Base-by-base conservation (phyloP, 805 yeast species). In the Zygosaccharomyces gambellarensis region DNA sequence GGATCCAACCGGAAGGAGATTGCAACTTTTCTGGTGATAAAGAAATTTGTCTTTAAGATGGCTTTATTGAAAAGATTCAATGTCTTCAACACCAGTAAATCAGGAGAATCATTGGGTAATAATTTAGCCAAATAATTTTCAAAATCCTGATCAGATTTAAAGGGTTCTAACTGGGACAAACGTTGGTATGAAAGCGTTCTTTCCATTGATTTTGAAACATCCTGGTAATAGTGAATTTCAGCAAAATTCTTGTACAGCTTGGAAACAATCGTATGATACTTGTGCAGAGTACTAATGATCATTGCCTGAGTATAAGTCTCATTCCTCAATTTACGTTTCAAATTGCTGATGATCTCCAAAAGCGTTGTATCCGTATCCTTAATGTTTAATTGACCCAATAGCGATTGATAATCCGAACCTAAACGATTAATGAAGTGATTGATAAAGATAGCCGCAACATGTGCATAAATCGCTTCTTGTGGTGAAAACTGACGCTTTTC, bases 401-500 rank as follows among this genome's bases (percentile, higher is more conserved):
- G 75, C 41, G 88, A 78, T 57, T 76, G 80, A 69, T 87, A 90
- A 70, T 90, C 97, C 2, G 95, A 82, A 28, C 98, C 97, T 64
- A 92, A 77, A 65, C 98, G 80, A 74, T 94, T 94, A 69, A 92
- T 78, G 73, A 92, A 94, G 71, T 94, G 98, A 31, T 95, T 85
- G 45, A 89, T 95, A 65, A 94, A 92, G 53, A 89, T 87, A 40
- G 87, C 85, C 60, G 92, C 96, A 68, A 90, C 85, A 68, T 92
- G 98, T 40, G 97, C 95, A 67, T 94, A 94, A 50, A 90, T 84
- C 41, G 90, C 82, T 71, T 94, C 99, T 71, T 92, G 98, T 59
- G 95, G 82, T 1, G 97, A 90, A 69, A 92, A 78, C 57, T 82
- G 82, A 47, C 92, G 85, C 45, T 74, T 68, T 53, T 85, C 82